Evolutionary conservation across 306 rosid species (phyloP).

Genomic region (Luffa aegyptiaca): DNA sequence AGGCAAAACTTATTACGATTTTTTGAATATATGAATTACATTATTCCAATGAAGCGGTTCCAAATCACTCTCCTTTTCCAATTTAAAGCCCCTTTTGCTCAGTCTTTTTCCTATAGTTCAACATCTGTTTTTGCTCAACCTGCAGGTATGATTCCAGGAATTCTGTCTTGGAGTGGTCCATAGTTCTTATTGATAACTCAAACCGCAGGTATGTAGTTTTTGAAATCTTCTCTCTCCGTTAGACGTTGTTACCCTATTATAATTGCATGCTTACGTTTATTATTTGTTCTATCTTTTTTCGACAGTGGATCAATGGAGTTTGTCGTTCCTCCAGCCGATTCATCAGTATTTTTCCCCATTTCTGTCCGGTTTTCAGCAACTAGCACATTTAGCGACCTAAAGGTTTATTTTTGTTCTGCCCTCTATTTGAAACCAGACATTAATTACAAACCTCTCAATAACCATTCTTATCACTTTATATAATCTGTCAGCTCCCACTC

Average conservation of each 20-base stretch:
- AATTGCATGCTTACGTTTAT: not conserved
- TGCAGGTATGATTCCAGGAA: constrained; percentile 85
- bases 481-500: not conserved
- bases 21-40: not conserved
- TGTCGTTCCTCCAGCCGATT: constrained; percentile 80
- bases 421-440: not conserved
- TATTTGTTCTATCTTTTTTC: constrained; percentile 7
- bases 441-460: not conserved
- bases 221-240: not conserved
- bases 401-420: constrained; percentile 34
- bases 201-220: constrained; percentile 62
- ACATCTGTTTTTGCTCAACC: not conserved
- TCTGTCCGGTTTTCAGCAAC: constrained; percentile 70
- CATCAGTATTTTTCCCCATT: constrained; percentile 82
- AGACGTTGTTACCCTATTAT: not conserved
- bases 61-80: not conserved
- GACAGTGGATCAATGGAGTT: constrained; percentile 92
- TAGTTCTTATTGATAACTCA: constrained; percentile 64
- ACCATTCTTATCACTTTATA: not conserved
- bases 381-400: constrained; percentile 73
- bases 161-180: constrained; percentile 75
- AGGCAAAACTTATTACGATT: not conserved
- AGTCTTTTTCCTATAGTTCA: not conserved
- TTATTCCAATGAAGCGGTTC: not conserved
- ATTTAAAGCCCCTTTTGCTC: not conserved